Evolutionary conservation across 768 basidiomycete genomes (phyloP).

Genomic region (Russula vinacea): DNA sequence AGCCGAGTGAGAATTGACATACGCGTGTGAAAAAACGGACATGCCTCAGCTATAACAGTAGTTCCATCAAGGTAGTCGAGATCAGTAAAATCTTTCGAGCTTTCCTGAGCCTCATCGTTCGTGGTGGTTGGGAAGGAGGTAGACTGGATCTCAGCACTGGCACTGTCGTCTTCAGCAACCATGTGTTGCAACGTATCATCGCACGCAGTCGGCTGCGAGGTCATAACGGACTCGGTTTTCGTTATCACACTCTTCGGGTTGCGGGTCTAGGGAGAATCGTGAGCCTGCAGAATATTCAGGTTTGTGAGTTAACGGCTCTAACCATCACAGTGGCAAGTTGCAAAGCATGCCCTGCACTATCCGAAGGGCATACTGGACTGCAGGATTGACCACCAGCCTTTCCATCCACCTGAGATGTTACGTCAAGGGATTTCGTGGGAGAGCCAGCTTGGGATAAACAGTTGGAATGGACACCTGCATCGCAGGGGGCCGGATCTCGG

Average conservation of each 20-base stretch:
- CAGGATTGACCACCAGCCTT: too few species aligned
- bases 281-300: not conserved
- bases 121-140: not conserved
- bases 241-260: not conserved
- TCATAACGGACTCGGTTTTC: not conserved
- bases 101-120: slow-evolving; percentile 5
- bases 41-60: slow-evolving; percentile 12
- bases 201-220: not conserved
- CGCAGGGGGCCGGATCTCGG: too few species aligned
- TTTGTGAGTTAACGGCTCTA: not conserved
- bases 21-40: not conserved
- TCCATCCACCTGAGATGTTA: not conserved
- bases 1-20: not conserved
- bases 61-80: slow-evolving; percentile 13
- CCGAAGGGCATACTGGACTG: too few species aligned
- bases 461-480: not conserved
- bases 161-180: not conserved
- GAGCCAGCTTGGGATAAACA: not conserved
- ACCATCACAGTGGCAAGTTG: not conserved
- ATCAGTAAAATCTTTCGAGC: not conserved
- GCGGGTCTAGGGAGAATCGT: not conserved
- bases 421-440: not conserved
- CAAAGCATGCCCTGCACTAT: too few species aligned
- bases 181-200: not conserved
- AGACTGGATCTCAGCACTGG: not conserved